Evolutionary conservation across 1,284 basidiomycete genomes (phyloP).

Genomic region (Cerioporus squamosus): DNA sequence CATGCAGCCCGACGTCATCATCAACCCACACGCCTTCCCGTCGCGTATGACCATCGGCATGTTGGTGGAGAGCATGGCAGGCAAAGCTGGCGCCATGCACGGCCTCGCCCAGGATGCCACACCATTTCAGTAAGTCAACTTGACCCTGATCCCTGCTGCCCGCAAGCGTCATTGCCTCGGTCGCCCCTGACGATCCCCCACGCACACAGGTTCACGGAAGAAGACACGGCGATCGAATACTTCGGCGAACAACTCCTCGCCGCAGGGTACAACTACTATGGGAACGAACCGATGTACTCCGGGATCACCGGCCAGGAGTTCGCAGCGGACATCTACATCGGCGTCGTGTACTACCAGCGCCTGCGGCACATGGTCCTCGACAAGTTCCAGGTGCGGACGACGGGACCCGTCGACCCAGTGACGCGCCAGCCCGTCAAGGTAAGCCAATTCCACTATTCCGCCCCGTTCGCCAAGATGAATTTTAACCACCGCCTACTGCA

Average conservation of each 20-base stretch:
- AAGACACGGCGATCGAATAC: conserved; percentile 95
- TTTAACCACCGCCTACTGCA: conserved; percentile 36
- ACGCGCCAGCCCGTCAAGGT: conserved; percentile 99
- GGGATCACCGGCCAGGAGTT: conserved; percentile 99
- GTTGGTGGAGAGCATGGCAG: conserved; percentile 99
- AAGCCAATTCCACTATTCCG: conserved; percentile 28
- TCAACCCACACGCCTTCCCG: conserved; percentile 99
- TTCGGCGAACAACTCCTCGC: conserved; percentile 95
- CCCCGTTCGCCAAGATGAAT: conserved; percentile 2
- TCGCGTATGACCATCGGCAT: conserved; percentile 99
- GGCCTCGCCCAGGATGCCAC: conserved; percentile 98
- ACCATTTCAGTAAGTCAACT: conserved; percentile 81
- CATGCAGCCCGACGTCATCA: conserved; percentile 99
- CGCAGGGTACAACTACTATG: conserved; percentile 98
- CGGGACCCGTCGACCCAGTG: conserved; percentile 93
- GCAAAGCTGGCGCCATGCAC: conserved; percentile 98
- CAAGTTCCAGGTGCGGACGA: conserved; percentile 99
- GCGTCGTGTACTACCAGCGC: conserved; percentile 98
- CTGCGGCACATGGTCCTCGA: conserved; percentile 99
- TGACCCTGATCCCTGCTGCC: neutral
- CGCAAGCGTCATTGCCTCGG: neutral
- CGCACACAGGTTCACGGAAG: conserved; percentile 82
- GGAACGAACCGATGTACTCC: conserved; percentile 99
- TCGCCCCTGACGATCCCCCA: conserved; percentile 11
- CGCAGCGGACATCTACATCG: conserved; percentile 97